Base-by-base conservation (phyloP, 2,329 filamentous ascomycete species). In the Beauveria rudraprayagi region DNA sequence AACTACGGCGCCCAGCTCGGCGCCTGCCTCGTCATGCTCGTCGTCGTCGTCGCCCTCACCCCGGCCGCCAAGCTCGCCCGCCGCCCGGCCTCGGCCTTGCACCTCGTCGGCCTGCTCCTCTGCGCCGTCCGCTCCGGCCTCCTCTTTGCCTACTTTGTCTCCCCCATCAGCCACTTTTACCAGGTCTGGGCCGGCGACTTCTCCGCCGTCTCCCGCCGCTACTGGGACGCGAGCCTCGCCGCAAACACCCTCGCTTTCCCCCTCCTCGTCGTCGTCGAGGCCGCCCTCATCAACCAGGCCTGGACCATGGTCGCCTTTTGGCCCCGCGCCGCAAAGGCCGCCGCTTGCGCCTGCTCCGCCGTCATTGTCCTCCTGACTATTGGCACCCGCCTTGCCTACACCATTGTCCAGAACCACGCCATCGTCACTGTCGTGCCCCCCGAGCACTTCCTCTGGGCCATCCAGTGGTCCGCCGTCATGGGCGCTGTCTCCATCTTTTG, bases 1-100 rank as follows among this genome's bases (percentile, higher is more conserved):
- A 87, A 86, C 73, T 90, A 87, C 70, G 86, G 83, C 57, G 75
- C 81, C 19, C 89, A 93, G 70, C 78, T 92, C 56, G 90, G 90
- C 34, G 84, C 88, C 26, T 84, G 83, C 52, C 65, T 87, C 61
- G 74, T 88, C 63, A 82, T 91, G 68, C 76, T 92, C 19, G 66
- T 88, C 48, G 78, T 89, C 34, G 76, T 92, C 3, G 74, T 91
- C 11, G 68, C 87, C 62, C 80, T 92, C 71, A 92, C 89, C 0
- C 83, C 83, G 22, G 71, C 77, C 0, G 77, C 83, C 65, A 91
- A 90, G 70, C 82, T 89, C 63, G 75, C 76, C 57, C 86, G 87
- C 56, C 86, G 87, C 1, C 69, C 78, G 0, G 80, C 90, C 22
- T 89, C 89, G 70, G 68, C 86, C 64, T 76, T 92, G 67, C 91